These are phyloP conservation scores for Russula dissimulans DNA, from an alignment of 768 basidiomycete species.

Conservation along the genomic window DNA sequence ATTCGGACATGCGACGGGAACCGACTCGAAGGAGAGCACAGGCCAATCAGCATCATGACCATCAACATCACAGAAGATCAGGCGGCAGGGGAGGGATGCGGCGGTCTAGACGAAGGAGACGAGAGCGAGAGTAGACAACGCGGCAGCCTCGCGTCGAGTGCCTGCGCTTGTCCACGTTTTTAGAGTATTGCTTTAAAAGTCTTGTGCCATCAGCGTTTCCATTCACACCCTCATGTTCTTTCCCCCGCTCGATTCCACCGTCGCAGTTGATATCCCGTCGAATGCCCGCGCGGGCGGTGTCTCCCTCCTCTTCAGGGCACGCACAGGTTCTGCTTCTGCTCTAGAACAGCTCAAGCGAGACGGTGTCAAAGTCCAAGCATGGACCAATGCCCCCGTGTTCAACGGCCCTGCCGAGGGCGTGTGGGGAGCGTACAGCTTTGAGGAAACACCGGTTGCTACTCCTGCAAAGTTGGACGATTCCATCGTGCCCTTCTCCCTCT, in stretches of 20 bases:
- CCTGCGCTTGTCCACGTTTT: neutral
- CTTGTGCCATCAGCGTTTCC: neutral
- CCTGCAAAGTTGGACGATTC: neutral
- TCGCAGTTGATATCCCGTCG: conserved; percentile 15
- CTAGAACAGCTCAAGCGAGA: conserved; percentile 10
- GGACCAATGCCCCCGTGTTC: conserved; percentile 20
- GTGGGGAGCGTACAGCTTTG: conserved; percentile 19
- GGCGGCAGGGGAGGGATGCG: neutral
- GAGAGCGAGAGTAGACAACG: neutral
- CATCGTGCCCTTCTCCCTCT: conserved; percentile 3
- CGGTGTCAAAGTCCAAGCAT: conserved; percentile 19
- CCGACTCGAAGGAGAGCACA: neutral
- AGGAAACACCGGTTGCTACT: conserved; percentile 1
- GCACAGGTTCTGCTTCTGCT: conserved; percentile 14
- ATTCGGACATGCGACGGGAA: neutral
- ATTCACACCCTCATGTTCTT: conserved; percentile 10
- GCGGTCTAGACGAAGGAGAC: conserved; percentile 10
- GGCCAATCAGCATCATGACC: neutral
- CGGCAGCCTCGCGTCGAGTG: neutral
- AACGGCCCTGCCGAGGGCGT: conserved; percentile 9
- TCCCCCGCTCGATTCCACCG: conserved; percentile 17
- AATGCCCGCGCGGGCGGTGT: conserved; percentile 7
- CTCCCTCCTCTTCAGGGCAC: conserved; percentile 17
- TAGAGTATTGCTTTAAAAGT: neutral
- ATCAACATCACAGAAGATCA: neutral